A percentile compares a stretch with the other conserved stretches of the same genome.
phyloP scores from a whole-genome alignment of 2,329 filamentous ascomycete genomes.

The Aspergillus texensis region DNA sequence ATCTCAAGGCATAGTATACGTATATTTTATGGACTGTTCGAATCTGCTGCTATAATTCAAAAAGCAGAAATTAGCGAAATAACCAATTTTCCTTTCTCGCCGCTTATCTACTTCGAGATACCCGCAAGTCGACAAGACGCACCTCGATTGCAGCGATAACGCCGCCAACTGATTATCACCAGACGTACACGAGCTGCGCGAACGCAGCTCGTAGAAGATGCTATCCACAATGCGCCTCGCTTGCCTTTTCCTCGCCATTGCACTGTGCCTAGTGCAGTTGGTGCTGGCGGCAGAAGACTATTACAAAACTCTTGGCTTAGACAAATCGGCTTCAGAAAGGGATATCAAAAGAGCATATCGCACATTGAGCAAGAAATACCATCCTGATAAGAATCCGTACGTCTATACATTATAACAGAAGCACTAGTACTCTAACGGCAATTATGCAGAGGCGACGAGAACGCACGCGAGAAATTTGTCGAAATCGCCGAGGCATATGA shows the following conservation, averaged over 20 bases:
- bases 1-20: slow-evolving; percentile 1
- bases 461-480: slow-evolving; percentile 88
- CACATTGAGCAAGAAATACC: slow-evolving; percentile 88
- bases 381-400: slow-evolving; percentile 97
- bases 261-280: slow-evolving; percentile 41
- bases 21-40: neutral
- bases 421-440: neutral
- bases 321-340: slow-evolving; percentile 76
- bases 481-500: slow-evolving; percentile 95
- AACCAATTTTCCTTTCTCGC: neutral
- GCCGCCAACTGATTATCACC: neutral
- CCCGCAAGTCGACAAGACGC: neutral
- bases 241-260: slow-evolving; percentile 35
- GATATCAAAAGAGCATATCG: slow-evolving; percentile 95
- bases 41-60: neutral
- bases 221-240: slow-evolving; percentile 37
- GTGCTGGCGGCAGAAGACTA: slow-evolving; percentile 49
- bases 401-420: slow-evolving; percentile 35
- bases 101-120: neutral
- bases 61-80: neutral
- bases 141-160: neutral
- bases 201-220: slow-evolving; percentile 16
- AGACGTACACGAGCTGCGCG: slow-evolving; percentile 19
- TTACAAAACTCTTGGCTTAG: slow-evolving; percentile 75
- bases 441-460: slow-evolving; percentile 68